Evolutionary conservation across 176 grass and related monocot genomes (phyloP), one percentile per base, ranked within the genome.

Genomic region (Cymbopogon citratus): DNA sequence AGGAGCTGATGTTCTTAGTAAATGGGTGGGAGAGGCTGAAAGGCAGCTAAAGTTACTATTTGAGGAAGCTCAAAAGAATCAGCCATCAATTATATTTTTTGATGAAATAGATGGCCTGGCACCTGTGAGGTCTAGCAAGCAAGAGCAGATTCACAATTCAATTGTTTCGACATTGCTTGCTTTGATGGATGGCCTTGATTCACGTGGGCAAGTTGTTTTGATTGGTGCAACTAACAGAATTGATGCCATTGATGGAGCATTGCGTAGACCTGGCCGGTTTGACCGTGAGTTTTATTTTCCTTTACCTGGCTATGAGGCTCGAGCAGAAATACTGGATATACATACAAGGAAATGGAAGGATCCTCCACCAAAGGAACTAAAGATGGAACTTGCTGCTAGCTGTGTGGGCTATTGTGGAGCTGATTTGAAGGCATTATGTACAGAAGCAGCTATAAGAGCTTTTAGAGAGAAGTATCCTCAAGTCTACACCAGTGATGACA

Each of bases 121-220:
- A 71, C 97, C 97, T 83, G 97, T 99, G 76, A 99, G 97, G 81
- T 99, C 97, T 48, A 99, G 97, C 91, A 99, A 99, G 80, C 97
- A 99, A 88, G 97, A 99, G 63, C 97, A 99, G 78, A 99, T 99
- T 82, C 97, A 99, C 62, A 99, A 99, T 88, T 99, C 97, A 79
- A 99, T 99, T 74, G 97, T 99, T 63, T 99, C 97, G 12, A 99
- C 97, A 73, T 88, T 99, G 80, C 97, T 99, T 82, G 97, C 97
- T 65, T 90, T 99, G 80, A 99, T 99, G 97, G 97, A 99, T 79
- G 97, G 97, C 57, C 90, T 99, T 78, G 97, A 99, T 81, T 99
- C 97, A 70, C 90, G 97, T 78, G 97, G 97, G 38, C 93, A 99
- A 88, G 97, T 99, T 86, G 97, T 99, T 74, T 91, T 99, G 84